Percentiles rank a stretch among this genome's conserved stretches.
Evolutionary conservation across 768 basidiomycete species (phyloP).

Genomic region (Naganishia vaughanmartiniae): DNA sequence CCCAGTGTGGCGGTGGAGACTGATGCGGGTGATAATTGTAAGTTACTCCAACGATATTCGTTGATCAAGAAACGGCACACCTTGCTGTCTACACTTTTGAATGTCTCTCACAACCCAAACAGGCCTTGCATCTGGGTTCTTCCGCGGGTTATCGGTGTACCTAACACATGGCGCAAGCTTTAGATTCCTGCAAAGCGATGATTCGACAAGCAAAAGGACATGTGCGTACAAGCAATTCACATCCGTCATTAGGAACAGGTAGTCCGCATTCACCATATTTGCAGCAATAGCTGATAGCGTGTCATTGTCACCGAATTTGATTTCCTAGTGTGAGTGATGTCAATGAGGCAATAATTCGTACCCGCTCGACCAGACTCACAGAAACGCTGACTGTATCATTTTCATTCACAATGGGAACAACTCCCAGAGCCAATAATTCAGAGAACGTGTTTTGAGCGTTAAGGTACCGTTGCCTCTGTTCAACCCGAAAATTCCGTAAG

Average conservation of each 20-base stretch:
- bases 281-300: conserved; percentile 95
- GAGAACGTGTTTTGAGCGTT: conserved; percentile 95
- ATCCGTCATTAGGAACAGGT: conserved; percentile 91
- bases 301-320: conserved; percentile 99
- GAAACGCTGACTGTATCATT: conserved; percentile 98
- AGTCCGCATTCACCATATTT: conserved; percentile 96
- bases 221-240: conserved; percentile 70
- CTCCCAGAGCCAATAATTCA: conserved; percentile 86
- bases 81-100: conserved; percentile 72
- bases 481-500: conserved; percentile 1
- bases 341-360: neutral
- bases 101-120: conserved; percentile 83
- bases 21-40: conserved; percentile 45
- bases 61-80: conserved; percentile 53
- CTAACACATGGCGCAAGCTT: conserved; percentile 25
- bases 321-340: conserved; percentile 66
- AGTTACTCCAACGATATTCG: neutral
- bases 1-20: conserved; percentile 92
- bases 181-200: neutral
- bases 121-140: conserved; percentile 74
- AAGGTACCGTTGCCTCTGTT: conserved; percentile 84
- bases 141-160: conserved; percentile 91
- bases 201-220: neutral
- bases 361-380: conserved; percentile 19
- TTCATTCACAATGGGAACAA: conserved; percentile 97